Percentiles rank a stretch among this genome's conserved stretches.
Evolutionary conservation across 495 filamentous ascomycete species (phyloP).

Genomic region (Aspergillus cristatus): DNA sequence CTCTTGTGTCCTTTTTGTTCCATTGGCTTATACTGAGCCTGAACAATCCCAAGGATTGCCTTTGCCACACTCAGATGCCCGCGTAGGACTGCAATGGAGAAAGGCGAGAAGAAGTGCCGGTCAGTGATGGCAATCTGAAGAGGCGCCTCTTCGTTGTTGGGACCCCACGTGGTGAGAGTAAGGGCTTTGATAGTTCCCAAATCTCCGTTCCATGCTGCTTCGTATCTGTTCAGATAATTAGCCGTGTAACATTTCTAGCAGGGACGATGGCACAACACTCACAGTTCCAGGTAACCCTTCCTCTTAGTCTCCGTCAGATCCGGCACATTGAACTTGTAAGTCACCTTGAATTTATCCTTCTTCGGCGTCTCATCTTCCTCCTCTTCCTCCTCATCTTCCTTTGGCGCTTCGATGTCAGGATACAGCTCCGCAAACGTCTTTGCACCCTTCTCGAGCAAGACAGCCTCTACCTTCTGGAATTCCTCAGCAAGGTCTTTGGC

Average conservation of each 20-base stretch:
- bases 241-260: neutral
- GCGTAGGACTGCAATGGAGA: conserved; percentile 54
- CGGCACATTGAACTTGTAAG: conserved; percentile 38
- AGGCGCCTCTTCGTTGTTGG: conserved; percentile 34
- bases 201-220: conserved; percentile 63
- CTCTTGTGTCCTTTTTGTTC: conserved; percentile 28
- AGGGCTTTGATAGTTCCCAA: conserved; percentile 40
- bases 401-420: conserved; percentile 35
- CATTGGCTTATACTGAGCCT: conserved; percentile 51
- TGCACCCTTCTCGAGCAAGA: conserved; percentile 45
- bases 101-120: conserved; percentile 36
- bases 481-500: conserved; percentile 38
- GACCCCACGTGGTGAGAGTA: conserved; percentile 37
- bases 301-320: conserved; percentile 43
- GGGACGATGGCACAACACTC: conserved; percentile 14
- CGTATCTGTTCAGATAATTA: conserved; percentile 38
- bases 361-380: conserved; percentile 5
- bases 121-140: conserved; percentile 54
- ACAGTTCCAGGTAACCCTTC: conserved; percentile 48
- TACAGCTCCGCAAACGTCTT: conserved; percentile 57
- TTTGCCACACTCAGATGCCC: conserved; percentile 53
- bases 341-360: conserved; percentile 28
- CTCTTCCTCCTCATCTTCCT: neutral
- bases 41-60: conserved; percentile 54
- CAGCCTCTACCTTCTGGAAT: conserved; percentile 42